Evolutionary conservation across 108 stramenopile species (phyloP).

Genomic region (Tribonema minus): DNA sequence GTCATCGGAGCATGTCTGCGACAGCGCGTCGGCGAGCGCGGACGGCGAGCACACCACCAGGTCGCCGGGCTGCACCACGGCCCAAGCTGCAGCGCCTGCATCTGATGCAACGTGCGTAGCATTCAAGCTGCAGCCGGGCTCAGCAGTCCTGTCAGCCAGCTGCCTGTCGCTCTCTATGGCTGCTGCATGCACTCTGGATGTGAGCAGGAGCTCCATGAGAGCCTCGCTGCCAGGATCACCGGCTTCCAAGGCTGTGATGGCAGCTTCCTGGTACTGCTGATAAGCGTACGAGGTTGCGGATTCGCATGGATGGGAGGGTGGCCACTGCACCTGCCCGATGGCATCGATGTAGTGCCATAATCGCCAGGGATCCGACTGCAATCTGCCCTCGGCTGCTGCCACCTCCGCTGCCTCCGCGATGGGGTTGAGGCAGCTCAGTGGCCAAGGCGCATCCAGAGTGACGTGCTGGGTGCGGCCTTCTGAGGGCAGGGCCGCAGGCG

Average conservation of each 20-base stretch:
- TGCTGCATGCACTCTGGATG: not conserved
- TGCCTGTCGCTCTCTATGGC: conserved; percentile 14
- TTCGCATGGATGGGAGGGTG: not conserved
- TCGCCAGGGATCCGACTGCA: not conserved
- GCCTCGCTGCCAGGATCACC: not conserved
- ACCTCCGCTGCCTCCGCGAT: conserved; percentile 29
- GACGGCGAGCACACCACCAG: conserved; percentile 19
- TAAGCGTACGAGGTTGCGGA: not conserved
- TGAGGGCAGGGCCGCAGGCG: not conserved
- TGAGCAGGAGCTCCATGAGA: not conserved
- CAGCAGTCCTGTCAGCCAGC: not conserved
- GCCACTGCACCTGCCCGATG: not conserved
- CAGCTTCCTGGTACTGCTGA: not conserved
- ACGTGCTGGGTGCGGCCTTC: conserved; percentile 4
- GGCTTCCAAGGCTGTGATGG: not conserved
- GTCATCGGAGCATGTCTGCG: no score
- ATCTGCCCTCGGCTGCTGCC: conserved; percentile 1
- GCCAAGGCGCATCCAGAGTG: conserved; percentile 23
- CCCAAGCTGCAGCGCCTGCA: not conserved
- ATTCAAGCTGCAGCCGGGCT: not conserved
- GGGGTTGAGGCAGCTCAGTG: conserved; percentile 13
- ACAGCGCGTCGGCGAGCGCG: not conserved
- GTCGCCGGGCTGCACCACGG: not conserved
- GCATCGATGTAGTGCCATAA: conserved; percentile 36
- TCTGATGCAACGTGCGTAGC: not conserved